Conservation (phyloP, 306 rosid genomes). For the Pterocarpus santalinus region DNA sequence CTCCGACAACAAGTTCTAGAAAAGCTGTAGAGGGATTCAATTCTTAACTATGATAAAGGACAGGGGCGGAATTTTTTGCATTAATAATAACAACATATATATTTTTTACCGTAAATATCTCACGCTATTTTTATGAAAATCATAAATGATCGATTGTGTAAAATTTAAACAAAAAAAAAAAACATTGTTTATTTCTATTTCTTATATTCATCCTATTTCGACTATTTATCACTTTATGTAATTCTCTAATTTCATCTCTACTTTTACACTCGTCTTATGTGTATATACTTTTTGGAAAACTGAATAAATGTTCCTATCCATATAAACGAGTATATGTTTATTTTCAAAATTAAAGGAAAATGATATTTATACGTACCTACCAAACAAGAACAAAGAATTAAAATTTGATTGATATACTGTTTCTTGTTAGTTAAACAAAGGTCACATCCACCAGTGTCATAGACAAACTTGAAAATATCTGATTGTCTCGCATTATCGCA, state of each 20-base stretch:
- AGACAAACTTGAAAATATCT: slow-evolving; percentile 36
- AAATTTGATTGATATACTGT: slow-evolving; percentile 48
- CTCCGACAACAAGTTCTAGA: too few relatives aligned
- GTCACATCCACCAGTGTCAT: slow-evolving; percentile 47
- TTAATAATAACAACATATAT: too few relatives aligned
- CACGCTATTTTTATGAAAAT: too few relatives aligned
- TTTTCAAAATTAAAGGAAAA: slow-evolving; percentile 1
- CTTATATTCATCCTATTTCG: not conserved
- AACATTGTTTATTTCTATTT: too few relatives aligned
- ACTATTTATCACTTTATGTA: not conserved
- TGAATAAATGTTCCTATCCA: not conserved
- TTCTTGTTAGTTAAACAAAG: slow-evolving; percentile 49
- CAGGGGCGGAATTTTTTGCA: too few relatives aligned
- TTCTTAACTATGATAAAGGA: too few relatives aligned
- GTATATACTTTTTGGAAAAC: too few relatives aligned
- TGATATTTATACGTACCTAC: slow-evolving; percentile 28
- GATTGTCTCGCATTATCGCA: slow-evolving; percentile 47
- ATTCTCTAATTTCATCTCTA: not conserved
- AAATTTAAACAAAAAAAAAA: too few relatives aligned
- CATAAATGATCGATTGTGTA: too few relatives aligned
- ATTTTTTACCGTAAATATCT: too few relatives aligned
- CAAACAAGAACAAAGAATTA: slow-evolving; percentile 36
- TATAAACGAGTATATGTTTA: not conserved
- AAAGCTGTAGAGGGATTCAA: too few relatives aligned
- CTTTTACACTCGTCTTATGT: not conserved